Evolutionary conservation across 768 basidiomycete genomes (phyloP).

Genomic region (Amanita jacksonii): DNA sequence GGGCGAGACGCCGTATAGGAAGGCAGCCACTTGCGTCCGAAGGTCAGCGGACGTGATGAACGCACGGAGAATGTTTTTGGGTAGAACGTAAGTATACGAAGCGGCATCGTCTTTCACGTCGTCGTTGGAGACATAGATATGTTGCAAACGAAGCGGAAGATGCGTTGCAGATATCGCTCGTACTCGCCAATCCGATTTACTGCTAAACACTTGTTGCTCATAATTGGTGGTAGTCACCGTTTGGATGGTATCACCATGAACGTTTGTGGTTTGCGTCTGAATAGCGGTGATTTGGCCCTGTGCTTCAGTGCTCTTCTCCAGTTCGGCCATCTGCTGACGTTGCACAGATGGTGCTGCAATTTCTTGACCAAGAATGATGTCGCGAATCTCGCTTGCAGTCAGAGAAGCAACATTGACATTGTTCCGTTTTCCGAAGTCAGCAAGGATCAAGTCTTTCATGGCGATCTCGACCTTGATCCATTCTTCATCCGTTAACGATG

Average conservation of each 20-base stretch:
- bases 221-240: constrained; percentile 97
- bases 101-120: constrained; percentile 98
- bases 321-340: constrained; percentile 97
- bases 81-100: constrained; percentile 90
- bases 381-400: constrained; percentile 93
- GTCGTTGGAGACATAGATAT: constrained; percentile 98
- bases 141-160: constrained; percentile 89
- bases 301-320: constrained; percentile 94
- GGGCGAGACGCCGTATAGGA: constrained; percentile 87
- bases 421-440: constrained; percentile 98
- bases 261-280: constrained; percentile 96
- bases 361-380: constrained; percentile 98
- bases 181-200: constrained; percentile 99
- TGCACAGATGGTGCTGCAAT: constrained; percentile 94
- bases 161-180: constrained; percentile 97
- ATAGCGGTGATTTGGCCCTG: constrained; percentile 92
- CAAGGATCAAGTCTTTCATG: constrained; percentile 93
- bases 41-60: constrained; percentile 92
- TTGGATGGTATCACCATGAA: constrained; percentile 94
- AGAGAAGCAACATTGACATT: constrained; percentile 97
- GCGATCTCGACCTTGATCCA: constrained; percentile 99
- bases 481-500: constrained; percentile 84
- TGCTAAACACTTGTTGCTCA: constrained; percentile 97
- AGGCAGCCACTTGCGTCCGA: constrained; percentile 92
- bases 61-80: constrained; percentile 92